Evolutionary conservation across 257 asterid genomes (phyloP), one percentile per base, ranked within the genome.

Genomic region (Jacaranda copaia): DNA sequence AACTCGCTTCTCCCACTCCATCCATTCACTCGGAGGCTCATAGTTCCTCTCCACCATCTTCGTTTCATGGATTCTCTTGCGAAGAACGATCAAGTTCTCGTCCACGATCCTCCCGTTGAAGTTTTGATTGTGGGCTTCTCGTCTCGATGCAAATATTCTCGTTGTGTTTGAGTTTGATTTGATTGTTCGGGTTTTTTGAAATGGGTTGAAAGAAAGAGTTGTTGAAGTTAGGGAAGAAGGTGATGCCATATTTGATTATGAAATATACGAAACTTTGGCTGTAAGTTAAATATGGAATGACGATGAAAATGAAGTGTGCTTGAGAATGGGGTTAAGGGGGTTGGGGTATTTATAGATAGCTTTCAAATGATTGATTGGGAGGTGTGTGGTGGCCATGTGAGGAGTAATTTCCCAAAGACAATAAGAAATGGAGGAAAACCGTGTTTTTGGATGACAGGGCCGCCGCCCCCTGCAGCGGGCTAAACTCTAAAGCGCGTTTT

Each of bases 61-160:
- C 76, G 80, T 78, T 73, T 89, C 92, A 36, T 86, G 95, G 75
- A 89, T 88, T 55, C 95, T 73, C 79, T 76, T 86, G 2, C 92
- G 87, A 0, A 89, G 86, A n/a, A 83, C 81, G 72, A 89, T 86
- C 81, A 89, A 14, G 57, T 75, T 77, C 77, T 88, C 87, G 75
- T 89, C 91, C 45, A 89, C 91, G 0, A 72, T 40, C 68, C 84
- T 70, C 43, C 91, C 88, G 3, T 74, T 61, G n/a, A 70, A 76
- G 68, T 83, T 76, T n/a, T 55, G 73, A 61, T 72, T 71, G 52
- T 63, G 81, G 45, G 86, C 70, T 35, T 87, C 88, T 36, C 74
- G 45, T 18, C 81, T 68, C 0, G 67, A n/a, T 1, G 85, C 86
- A 3, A 49, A 73, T 18, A 73, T 19, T 40, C 10, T 68, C 8